Percentiles rank a stretch among this genome's conserved stretches.
These are phyloP conservation scores for Hypoxylon sp. DNA, from an alignment of 2,329 filamentous ascomycete species.

Conservation along the genomic window DNA sequence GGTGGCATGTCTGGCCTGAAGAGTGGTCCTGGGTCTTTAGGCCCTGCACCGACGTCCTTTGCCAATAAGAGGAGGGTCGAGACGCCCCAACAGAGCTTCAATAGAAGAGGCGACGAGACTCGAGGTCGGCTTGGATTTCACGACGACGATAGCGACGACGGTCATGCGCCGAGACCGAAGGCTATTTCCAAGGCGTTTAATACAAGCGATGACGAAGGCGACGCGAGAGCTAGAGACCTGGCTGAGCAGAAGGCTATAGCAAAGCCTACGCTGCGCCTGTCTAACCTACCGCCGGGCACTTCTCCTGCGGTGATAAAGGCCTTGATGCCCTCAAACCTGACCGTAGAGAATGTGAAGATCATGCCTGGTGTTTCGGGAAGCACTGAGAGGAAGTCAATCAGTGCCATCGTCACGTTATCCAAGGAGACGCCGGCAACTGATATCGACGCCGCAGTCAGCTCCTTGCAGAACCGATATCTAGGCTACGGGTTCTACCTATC, in stretches of 20 bases:
- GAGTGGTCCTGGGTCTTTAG: conserved; percentile 70
- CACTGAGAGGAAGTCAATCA: conserved; percentile 73
- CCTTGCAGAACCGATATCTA: conserved; percentile 82
- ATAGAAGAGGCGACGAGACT: conserved; percentile 45
- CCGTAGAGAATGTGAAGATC: conserved; percentile 77
- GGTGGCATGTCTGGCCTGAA: conserved; percentile 58
- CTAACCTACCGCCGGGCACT: conserved; percentile 67
- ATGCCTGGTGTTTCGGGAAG: conserved; percentile 59
- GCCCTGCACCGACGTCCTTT: conserved; percentile 58
- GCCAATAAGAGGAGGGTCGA: conserved; percentile 64
- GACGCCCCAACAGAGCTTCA: conserved; percentile 51
- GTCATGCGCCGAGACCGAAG: conserved; percentile 53
- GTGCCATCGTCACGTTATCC: conserved; percentile 82
- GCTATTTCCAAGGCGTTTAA: conserved; percentile 76
- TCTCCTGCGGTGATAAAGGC: conserved; percentile 67
- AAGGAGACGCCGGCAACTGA: conserved; percentile 83
- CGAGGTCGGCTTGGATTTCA: conserved; percentile 51
- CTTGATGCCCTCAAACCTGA: conserved; percentile 65
- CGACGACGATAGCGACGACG: conserved; percentile 43
- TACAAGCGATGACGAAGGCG: conserved; percentile 68
- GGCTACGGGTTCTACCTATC: conserved; percentile 85
- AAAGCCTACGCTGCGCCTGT: conserved; percentile 68
- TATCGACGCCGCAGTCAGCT: conserved; percentile 80
- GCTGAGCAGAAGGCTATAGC: conserved; percentile 67
- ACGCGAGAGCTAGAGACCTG: conserved; percentile 53